Percentiles rank a stretch among this genome's conserved stretches.
phyloP scores from a whole-genome alignment of 1,284 basidiomycete genomes.

The Pholiota adiposa region DNA sequence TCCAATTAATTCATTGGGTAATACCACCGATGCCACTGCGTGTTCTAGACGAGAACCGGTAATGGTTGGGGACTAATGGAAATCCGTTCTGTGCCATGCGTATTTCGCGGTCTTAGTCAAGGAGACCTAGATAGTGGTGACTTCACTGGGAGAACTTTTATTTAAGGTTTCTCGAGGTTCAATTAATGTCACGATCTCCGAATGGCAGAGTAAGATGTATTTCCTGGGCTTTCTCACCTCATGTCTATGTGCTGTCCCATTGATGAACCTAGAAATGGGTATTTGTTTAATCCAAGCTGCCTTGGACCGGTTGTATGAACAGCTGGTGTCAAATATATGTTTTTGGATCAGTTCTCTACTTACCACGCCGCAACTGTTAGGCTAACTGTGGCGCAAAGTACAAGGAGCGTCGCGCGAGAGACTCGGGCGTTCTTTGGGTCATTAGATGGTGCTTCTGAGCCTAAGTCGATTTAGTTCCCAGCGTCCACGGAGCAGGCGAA shows the following conservation, averaged over 20 bases:
- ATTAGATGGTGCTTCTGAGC: neutral
- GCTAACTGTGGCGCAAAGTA: neutral
- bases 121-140: neutral
- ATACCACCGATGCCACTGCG: neutral
- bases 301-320: neutral
- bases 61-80: neutral
- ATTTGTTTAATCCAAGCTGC: neutral
- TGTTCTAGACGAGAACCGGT: neutral
- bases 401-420: neutral
- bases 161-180: neutral
- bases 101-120: neutral
- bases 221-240: neutral
- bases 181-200: neutral
- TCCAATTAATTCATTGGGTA: neutral
- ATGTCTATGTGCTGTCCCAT: neutral
- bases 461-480: neutral
- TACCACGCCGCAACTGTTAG: neutral
- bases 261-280: neutral
- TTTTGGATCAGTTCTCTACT: neutral
- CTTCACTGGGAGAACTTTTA: neutral
- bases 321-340: neutral
- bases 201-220: neutral
- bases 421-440: conserved; percentile 2
- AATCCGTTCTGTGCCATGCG: neutral
- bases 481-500: neutral